These are phyloP conservation scores for Mimosa pudica DNA, from an alignment of 306 rosid genomes.

Conservation along the genomic window DNA sequence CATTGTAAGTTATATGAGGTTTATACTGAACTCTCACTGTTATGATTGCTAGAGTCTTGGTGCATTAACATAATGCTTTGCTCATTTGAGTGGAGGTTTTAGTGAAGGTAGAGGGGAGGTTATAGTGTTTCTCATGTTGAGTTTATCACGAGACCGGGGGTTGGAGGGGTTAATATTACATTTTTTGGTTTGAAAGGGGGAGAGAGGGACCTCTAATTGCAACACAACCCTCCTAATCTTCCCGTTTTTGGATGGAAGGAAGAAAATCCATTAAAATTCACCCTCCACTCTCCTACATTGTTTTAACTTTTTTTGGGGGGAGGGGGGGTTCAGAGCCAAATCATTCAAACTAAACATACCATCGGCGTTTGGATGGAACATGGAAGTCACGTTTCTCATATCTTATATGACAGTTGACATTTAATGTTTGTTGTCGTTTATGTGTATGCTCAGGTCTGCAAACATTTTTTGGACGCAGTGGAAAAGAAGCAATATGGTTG, in stretches of 20 bases:
- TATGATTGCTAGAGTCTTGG: conserved; percentile 9
- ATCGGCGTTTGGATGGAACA: background rate
- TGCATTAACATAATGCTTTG: background rate
- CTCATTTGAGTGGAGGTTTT: background rate
- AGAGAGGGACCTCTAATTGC: background rate
- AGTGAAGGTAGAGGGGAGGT: background rate
- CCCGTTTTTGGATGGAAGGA: background rate
- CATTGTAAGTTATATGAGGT: conserved; percentile 57
- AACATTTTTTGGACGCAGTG: conserved; percentile 77
- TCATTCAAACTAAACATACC: background rate
- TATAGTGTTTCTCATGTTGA: background rate
- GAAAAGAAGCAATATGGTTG: conserved; percentile 98
- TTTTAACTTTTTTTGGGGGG: background rate
- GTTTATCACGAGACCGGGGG: no score
- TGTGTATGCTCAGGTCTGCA: conserved; percentile 49
- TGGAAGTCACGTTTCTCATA: conserved; percentile 16
- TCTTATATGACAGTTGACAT: conserved; percentile 6
- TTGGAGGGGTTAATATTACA: background rate
- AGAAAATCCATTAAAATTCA: background rate
- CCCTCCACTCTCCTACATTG: background rate
- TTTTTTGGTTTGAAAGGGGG: background rate
- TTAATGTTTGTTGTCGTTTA: conserved; percentile 11
- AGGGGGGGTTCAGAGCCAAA: background rate
- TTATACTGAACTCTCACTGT: conserved; percentile 15
- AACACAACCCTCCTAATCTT: background rate